Conservation (phyloP, 495 filamentous ascomycete species). For the Penicillium goetzii region DNA sequence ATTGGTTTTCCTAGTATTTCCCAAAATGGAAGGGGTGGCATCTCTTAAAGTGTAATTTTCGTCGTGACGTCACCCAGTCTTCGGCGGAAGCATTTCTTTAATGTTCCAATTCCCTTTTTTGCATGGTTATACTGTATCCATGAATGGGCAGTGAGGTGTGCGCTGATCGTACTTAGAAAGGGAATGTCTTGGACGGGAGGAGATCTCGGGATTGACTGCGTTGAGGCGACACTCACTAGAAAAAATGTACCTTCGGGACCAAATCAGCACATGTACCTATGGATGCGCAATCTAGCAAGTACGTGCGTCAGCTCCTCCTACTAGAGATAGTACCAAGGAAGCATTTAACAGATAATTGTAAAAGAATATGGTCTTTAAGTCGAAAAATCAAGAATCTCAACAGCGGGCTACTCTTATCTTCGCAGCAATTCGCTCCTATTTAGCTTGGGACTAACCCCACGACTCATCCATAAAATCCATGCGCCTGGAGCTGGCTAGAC, state of each 20-base stretch:
- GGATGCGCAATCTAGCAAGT: too few relatives aligned
- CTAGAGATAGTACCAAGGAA: too few relatives aligned
- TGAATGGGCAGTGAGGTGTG: not conserved
- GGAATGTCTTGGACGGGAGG: not conserved
- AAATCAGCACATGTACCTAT: too few relatives aligned
- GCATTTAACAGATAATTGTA: not conserved
- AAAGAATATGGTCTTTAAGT: not conserved
- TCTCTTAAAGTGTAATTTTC: not conserved
- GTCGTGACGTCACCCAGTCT: not conserved
- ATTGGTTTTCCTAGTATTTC: not conserved
- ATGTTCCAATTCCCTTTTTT: not conserved
- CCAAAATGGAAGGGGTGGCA: not conserved
- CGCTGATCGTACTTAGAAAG: too few relatives aligned
- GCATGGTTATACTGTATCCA: not conserved
- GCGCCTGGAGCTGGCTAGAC: not conserved
- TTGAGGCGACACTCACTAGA: too few relatives aligned
- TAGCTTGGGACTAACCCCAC: not conserved
- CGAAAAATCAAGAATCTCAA: not conserved
- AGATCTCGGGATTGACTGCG: not conserved
- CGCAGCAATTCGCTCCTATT: not conserved
- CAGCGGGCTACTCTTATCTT: not conserved
- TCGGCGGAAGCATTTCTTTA: not conserved
- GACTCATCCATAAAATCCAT: not conserved
- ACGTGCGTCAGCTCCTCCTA: too few relatives aligned
- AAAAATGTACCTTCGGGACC: too few relatives aligned